Evolutionary conservation across 352 stramenopile species (phyloP).

Genomic region (Bremia lactucae): DNA sequence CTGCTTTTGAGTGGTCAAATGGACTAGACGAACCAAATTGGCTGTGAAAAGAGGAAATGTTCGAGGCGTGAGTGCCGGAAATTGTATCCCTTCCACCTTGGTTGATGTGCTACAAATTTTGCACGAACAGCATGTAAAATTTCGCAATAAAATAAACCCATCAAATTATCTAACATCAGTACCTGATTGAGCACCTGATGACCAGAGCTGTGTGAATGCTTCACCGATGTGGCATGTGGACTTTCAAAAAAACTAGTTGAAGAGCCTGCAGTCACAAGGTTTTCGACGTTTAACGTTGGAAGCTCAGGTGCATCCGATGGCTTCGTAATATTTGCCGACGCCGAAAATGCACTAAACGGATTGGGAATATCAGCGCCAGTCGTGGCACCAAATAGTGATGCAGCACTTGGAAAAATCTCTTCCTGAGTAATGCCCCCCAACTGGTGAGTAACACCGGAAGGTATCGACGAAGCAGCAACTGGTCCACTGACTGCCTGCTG

Average conservation of each 20-base stretch:
- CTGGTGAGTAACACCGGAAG: slow-evolving; percentile 8
- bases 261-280: slow-evolving; percentile 40
- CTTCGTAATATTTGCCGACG: slow-evolving; percentile 2
- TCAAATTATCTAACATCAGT: no score
- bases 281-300: slow-evolving; percentile 37
- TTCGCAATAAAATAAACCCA: no score
- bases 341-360: slow-evolving; percentile 19
- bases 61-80: neutral
- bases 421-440: slow-evolving; percentile 3
- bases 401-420: slow-evolving; percentile 29
- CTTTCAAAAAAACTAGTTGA: slow-evolving; percentile 20
- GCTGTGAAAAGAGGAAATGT: slow-evolving; percentile 5
- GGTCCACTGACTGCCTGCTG: slow-evolving; percentile 5
- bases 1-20: slow-evolving; percentile 11
- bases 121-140: neutral
- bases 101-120: slow-evolving; percentile 14
- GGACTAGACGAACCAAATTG: slow-evolving; percentile 11
- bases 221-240: slow-evolving; percentile 20
- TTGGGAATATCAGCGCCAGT: slow-evolving; percentile 32
- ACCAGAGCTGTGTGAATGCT: slow-evolving; percentile 18
- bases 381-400: slow-evolving; percentile 54
- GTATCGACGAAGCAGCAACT: slow-evolving; percentile 1
- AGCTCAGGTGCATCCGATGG: slow-evolving; percentile 33
- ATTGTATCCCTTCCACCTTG: slow-evolving; percentile 8
- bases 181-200: slow-evolving; percentile 35